Evolutionary conservation across 306 rosid genomes (phyloP).

Genomic region (Luffa acutangula): DNA sequence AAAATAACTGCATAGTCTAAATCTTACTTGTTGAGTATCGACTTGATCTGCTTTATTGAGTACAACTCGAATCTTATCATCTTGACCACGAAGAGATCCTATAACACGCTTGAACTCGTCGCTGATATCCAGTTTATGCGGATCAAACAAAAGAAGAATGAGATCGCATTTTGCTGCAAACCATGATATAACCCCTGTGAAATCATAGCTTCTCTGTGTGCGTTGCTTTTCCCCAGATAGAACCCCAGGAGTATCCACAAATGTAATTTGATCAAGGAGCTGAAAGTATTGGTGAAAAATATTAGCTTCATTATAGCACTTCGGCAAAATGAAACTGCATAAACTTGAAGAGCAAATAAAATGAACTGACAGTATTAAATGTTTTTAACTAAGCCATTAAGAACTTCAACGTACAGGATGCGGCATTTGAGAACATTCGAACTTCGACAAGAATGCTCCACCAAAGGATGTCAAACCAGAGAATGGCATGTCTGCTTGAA

Average conservation of each 20-base stretch:
- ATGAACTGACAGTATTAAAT: not conserved
- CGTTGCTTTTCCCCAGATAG: conserved; percentile 96
- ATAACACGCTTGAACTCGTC: conserved; percentile 92
- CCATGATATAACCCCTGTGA: conserved; percentile 96
- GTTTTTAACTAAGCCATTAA: not conserved
- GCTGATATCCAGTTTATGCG: conserved; percentile 88
- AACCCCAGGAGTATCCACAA: conserved; percentile 97
- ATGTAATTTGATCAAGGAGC: conserved; percentile 72
- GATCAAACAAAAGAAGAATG: conserved; percentile 84
- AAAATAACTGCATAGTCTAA: not conserved
- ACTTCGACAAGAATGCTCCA: conserved; percentile 80
- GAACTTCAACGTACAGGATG: conserved; percentile 64
- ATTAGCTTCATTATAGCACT: not conserved
- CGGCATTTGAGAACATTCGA: conserved; percentile 93
- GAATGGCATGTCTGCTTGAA: conserved; percentile 94
- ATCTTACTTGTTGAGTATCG: conserved; percentile 84
- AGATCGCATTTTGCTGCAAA: conserved; percentile 95
- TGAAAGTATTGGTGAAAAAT: conserved; percentile 10
- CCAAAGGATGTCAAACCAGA: conserved; percentile 74
- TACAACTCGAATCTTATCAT: conserved; percentile 95
- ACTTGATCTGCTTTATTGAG: conserved; percentile 94
- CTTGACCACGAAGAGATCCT: conserved; percentile 67
- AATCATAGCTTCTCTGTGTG: conserved; percentile 87
- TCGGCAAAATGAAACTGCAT: not conserved
- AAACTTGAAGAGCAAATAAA: not conserved